phyloP scores from a whole-genome alignment of 2,329 filamentous ascomycete species.

The Cucurbitaria berberidis region DNA sequence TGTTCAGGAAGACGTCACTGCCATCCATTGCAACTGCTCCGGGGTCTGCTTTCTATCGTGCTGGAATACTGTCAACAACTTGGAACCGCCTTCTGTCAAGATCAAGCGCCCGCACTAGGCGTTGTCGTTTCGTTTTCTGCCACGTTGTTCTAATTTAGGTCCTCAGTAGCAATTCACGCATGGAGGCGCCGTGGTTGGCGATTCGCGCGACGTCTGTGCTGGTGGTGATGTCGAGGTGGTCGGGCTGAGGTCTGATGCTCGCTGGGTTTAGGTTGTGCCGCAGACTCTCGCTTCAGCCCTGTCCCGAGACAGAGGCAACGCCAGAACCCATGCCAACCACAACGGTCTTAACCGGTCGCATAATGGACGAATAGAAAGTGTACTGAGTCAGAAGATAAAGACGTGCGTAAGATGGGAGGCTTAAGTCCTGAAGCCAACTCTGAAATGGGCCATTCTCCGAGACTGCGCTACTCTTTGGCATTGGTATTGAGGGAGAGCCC shows the following conservation, averaged over 20 bases:
- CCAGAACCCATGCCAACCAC: conserved; percentile 30
- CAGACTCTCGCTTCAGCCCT: conserved; percentile 37
- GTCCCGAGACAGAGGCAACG: conserved; percentile 30
- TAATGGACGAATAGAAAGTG: conserved; percentile 13
- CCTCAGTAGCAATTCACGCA: conserved; percentile 14
- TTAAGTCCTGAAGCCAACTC: background rate
- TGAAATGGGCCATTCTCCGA: background rate
- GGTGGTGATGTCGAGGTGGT: conserved; percentile 32
- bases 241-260: conserved; percentile 36
- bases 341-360: conserved; percentile 13
- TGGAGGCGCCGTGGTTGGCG: conserved; percentile 19
- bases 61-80: conserved; percentile 1
- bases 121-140: conserved; percentile 36
- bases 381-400: conserved; percentile 15
- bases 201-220: conserved; percentile 19
- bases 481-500: background rate
- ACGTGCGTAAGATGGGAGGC: conserved; percentile 1
- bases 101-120: conserved; percentile 27
- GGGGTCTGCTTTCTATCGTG: background rate
- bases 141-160: conserved; percentile 17
- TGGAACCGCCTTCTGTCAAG: conserved; percentile 12
- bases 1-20: conserved; percentile 13
- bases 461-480: background rate
- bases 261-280: conserved; percentile 36
- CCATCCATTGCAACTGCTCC: background rate